Evolutionary conservation across 768 basidiomycete genomes (phyloP), one percentile per base, ranked within the genome.

Genomic region (Polyporus arcularius): DNA sequence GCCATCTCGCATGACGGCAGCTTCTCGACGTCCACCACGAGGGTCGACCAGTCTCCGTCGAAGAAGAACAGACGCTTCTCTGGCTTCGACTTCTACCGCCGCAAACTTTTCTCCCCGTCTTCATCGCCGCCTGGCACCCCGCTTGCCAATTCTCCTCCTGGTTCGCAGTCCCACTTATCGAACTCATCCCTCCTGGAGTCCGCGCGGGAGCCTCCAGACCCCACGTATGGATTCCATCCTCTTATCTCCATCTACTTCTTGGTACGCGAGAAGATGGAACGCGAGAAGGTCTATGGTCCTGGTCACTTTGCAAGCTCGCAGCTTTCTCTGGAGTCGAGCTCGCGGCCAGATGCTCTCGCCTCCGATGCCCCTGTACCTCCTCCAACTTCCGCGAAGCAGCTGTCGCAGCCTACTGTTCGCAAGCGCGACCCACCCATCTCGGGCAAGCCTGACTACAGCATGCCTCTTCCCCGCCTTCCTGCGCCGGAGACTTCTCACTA

Each of bases 191-290:
- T 84, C 54, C 66, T 71, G 28, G 84, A 85, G 72, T 73, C 79
- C 55, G 81, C 61, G 79, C 60, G 67, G 30, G 77, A 87, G 61
- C 82, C 80, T 11, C 64, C 78, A 63, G 96, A 99, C 70, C 96
- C 96, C 4, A 96, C 94, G 14, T 79, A 85, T 55, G 97, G 95
- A 1, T 99, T 94, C 78, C 94, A 98, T 72, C 96, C 94, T 0
- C 82, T 99, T 30, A 83, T 98, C 48, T 94, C 95, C 32, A 98
- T 99, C 77, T 99, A 99, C 73, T 98, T 88, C 78, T 85, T 99
- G 18, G 92, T 96, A 4, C 81, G 93, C 55, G 97, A 99, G 79
- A 98, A 98, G 81, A 80, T 95, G 70, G 95, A 98, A 70, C 80
- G 97, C 56, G 97, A 99, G 67, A 82, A 85, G 53, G 91, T 99